These are phyloP conservation scores for Calonectria hongkongensis DNA, from an alignment of 2,329 filamentous ascomycete species.

Conservation along the genomic window DNA sequence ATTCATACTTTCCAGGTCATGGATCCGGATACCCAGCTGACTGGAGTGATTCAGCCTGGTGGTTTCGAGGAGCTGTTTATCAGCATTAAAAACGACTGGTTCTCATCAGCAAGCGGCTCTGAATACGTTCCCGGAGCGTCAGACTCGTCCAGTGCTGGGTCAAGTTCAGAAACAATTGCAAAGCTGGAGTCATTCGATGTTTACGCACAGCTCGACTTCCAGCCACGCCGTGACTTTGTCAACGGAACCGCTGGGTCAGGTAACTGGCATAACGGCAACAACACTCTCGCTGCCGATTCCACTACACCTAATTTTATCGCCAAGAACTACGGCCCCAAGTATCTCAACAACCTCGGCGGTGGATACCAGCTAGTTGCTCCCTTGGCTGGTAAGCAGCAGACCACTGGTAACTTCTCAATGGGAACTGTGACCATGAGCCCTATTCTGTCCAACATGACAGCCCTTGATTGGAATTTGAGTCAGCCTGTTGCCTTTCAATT, in stretches of 20 bases:
- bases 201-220: neutral
- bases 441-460: conserved; percentile 8
- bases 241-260: conserved; percentile 15
- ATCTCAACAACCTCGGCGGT: conserved; percentile 34
- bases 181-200: neutral
- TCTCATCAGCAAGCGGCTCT: neutral
- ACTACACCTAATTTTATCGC: conserved; percentile 6
- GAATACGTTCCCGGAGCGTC: conserved; percentile 1
- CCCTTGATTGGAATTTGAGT: neutral
- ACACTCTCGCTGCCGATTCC: neutral
- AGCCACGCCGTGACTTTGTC: neutral
- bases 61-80: conserved; percentile 9
- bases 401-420: conserved; percentile 10
- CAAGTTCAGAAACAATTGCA: neutral
- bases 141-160: neutral
- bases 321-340: conserved; percentile 42
- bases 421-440: conserved; percentile 15
- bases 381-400: conserved; percentile 21
- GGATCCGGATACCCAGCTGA: conserved; percentile 6
- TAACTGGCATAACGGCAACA: conserved; percentile 13
- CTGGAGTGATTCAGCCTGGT: conserved; percentile 11
- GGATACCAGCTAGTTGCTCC: conserved; percentile 25
- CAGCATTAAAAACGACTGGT: neutral
- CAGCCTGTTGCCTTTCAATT: conserved; percentile 11
- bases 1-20: conserved; percentile 7